Percentiles rank a stretch among this genome's conserved stretches.
Conservation (phyloP, 2,329 filamentous ascomycete genomes). For the Penicillium sp. region DNA sequence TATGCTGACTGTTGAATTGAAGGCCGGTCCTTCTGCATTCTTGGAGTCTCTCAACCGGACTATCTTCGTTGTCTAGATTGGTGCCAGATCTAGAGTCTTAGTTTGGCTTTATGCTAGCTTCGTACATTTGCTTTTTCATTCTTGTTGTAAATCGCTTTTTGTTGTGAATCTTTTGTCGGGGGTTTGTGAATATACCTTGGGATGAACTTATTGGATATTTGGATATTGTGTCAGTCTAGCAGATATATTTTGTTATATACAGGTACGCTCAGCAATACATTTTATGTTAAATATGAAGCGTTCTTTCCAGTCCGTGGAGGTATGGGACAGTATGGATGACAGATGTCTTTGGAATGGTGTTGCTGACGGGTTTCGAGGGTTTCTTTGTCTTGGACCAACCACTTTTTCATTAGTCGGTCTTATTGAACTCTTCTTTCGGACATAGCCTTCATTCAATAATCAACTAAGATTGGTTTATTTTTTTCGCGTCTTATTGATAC, state of each 20-base stretch:
- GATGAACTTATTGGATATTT: neutral
- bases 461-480: neutral
- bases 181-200: neutral
- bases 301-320: neutral
- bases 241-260: neutral
- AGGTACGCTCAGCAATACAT: neutral
- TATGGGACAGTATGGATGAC: neutral
- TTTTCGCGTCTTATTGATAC: neutral
- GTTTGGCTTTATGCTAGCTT: neutral
- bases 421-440: neutral
- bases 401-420: neutral
- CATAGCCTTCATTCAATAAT: neutral
- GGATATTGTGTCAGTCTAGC: neutral
- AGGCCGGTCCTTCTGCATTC: conserved; percentile 24
- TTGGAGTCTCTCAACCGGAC: conserved; percentile 27
- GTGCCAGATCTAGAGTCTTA: neutral
- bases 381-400: neutral
- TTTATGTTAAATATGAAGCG: neutral
- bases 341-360: neutral
- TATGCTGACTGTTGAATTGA: conserved; percentile 2
- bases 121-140: neutral
- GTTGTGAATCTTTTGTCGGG: neutral
- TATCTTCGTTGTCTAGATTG: conserved; percentile 21
- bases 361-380: neutral
- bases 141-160: neutral